Base-by-base conservation (phyloP, 805 yeast genomes). In the Saturnispora hagleri region DNA sequence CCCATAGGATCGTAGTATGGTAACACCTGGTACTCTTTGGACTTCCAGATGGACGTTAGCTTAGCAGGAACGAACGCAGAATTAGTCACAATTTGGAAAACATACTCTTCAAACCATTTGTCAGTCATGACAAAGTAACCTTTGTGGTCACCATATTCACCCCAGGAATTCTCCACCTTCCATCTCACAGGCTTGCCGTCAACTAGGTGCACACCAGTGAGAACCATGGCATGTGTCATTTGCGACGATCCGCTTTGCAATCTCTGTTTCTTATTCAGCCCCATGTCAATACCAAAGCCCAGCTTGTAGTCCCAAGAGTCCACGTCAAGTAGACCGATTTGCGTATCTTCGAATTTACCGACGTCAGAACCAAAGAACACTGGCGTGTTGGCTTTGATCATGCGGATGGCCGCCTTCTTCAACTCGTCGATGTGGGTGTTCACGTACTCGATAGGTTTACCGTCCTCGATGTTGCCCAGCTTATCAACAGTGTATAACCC, bases 201-300 rank as follows among this genome's bases (percentile, higher is more conserved):
- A 38, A 66, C 56, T 28, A 89, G 65, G 66, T 88, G 90, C 48
- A 86, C 93, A 42, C 86, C 95, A 20, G 89, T 82, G 56, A 88
- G 75, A 7, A 82, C 80, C 96, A 88, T 88, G 33, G 96, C 96
- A 62, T 88, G 96, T 15, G 95, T 88, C 93, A 89, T 86, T 58
- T 79, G 74, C 24, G 90, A 83, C 5, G 71, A 67, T 10, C 69
- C 70, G 12, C 69, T 54, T 53, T 64, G 50, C 31, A 68, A 55
- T 41, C 71, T 59, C 53, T 66, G 69, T 33, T 61, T 62, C 52
- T 74, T 73, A 35, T 67, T 60, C 26, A 68, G 43, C 43, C 65
- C 64, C 55, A 67, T 58, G 28, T 52, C 60, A 12, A 66, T 61
- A 13, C 74, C 68, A 73, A 81, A 74, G 48, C 82, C 80, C 46